Evolutionary conservation across 352 stramenopile genomes (phyloP), one percentile per base, ranked within the genome.

Genomic region (Phytophthora sp.): DNA sequence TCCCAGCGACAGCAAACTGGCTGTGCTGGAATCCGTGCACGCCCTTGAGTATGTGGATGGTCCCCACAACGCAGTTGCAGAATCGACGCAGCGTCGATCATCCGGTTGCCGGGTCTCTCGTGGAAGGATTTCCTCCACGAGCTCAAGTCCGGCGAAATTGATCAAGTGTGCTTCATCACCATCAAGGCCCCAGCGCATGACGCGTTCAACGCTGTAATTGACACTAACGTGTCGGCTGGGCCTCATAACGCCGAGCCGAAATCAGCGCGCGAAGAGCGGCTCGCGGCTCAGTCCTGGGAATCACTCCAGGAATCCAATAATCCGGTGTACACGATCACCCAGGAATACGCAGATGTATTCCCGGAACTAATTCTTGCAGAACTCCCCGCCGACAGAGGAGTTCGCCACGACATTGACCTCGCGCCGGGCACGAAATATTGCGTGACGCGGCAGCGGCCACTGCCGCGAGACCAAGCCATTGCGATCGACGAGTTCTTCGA

Each of bases 81-180:
- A n/a, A n/a, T n/a, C 36, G 38, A 58, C 7, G 62, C 36, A 0
- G 20, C 6, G 1, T 8, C 23, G 3, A 46, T 63, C 20, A 46
- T n/a, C n/a, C 26, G 39, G 1, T 36, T 59, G 15, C 46, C 45
- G 21, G 44, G 39, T 11, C 21, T 63, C 7, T 58, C 51, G 9
- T 66, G 56, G 44, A 63, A 72, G 21, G 0, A 57, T n/a, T 73
- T 60, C 57, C 36, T 73, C 7, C 54, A 50, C 30, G 29, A 60
- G 35, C 21, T 72, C 0, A 58, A 59, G 5, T 3, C n/a, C 2
- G 51, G 53, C 5, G 26, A 66, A 0, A 45, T 71, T 16, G 61
- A 69, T 3, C 57, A 71, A 47, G 20, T 71, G 7, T 71, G 62
- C 13, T 18, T 42, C 1, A 26, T 63, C 29, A 51, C 36, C 31